Evolutionary conservation across 2,329 filamentous ascomycete genomes (phyloP).

Genomic region (Incumbomyces lentus): DNA sequence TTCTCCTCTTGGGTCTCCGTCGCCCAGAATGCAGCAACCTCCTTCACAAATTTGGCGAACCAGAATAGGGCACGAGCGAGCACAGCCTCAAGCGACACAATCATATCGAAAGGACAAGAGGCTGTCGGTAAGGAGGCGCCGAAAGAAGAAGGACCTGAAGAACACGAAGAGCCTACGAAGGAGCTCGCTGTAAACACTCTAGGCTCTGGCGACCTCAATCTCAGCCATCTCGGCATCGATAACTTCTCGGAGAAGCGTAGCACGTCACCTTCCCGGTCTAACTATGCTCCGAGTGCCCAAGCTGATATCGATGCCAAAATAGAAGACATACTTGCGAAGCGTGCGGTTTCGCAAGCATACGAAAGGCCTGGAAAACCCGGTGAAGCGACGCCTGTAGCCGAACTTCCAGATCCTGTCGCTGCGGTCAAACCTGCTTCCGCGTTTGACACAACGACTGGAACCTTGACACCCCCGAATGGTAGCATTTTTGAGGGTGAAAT

Average conservation of each 20-base stretch:
- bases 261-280: constrained; percentile 25
- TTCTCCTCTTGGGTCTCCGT: constrained; percentile 90
- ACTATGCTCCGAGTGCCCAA: constrained; percentile 24
- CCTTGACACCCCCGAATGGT: constrained; percentile 53
- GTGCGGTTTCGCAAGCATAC: constrained; percentile 53
- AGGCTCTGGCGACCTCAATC: constrained; percentile 75
- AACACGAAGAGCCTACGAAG: constrained; percentile 41
- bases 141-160: constrained; percentile 22
- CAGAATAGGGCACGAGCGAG: constrained; percentile 36
- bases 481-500: constrained; percentile 56
- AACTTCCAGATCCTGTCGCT: constrained; percentile 28
- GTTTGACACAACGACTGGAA: constrained; percentile 30
- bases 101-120: constrained; percentile 23
- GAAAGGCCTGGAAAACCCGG: constrained; percentile 30
- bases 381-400: constrained; percentile 30
- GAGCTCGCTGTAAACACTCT: constrained; percentile 79
- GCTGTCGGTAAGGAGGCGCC: constrained; percentile 22
- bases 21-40: constrained; percentile 82
- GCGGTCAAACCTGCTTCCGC: constrained; percentile 20
- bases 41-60: constrained; percentile 55
- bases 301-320: constrained; percentile 46
- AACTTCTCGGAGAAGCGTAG: constrained; percentile 19
- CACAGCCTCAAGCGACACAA: constrained; percentile 25
- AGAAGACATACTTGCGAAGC: constrained; percentile 49
- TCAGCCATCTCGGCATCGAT: constrained; percentile 74